phyloP scores from a whole-genome alignment of 352 stramenopile species.

The Phytophthora chlamydospora region DNA sequence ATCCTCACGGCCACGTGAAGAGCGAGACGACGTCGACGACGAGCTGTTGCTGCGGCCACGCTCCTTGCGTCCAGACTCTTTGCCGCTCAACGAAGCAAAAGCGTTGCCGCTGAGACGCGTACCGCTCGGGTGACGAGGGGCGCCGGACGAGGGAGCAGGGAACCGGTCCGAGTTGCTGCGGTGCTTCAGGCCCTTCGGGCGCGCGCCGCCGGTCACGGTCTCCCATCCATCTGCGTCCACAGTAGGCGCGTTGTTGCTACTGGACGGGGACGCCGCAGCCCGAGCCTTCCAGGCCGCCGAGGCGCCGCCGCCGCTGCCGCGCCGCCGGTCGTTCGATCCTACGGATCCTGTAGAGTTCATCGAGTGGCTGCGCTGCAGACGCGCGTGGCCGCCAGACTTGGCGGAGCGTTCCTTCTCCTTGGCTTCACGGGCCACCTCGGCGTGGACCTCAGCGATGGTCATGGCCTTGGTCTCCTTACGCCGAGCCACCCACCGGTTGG shows the following conservation, averaged over 20 bases:
- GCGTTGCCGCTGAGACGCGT: conserved; percentile 40
- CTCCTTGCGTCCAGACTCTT: conserved; percentile 45
- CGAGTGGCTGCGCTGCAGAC: conserved; percentile 70
- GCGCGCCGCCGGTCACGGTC: conserved; percentile 55
- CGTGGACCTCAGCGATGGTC: conserved; percentile 84
- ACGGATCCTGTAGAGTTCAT: conserved; percentile 44
- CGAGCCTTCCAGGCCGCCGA: conserved; percentile 73
- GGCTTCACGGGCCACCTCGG: conserved; percentile 70
- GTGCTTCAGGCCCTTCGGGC: conserved; percentile 67
- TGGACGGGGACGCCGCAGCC: conserved; percentile 24
- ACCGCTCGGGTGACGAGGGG: conserved; percentile 45
- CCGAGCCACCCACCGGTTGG: conserved; percentile 76
- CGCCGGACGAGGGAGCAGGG: conserved; percentile 22
- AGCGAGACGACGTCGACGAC: conserved; percentile 41
- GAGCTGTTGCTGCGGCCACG: conserved; percentile 60
- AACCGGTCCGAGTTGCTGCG: conserved; percentile 69
- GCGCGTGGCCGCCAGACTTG: conserved; percentile 37
- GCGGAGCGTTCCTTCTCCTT: conserved; percentile 68
- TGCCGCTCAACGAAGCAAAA: conserved; percentile 49
- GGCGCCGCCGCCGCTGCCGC: conserved; percentile 47
- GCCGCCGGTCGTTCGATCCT: conserved; percentile 45
- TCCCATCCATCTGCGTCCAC: conserved; percentile 78
- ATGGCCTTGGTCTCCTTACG: conserved; percentile 86
- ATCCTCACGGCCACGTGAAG: conserved; percentile 28
- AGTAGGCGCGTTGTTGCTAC: conserved; percentile 19